Conservation (phyloP, 768 basidiomycete genomes). For the Cubamyces lactineus region DNA sequence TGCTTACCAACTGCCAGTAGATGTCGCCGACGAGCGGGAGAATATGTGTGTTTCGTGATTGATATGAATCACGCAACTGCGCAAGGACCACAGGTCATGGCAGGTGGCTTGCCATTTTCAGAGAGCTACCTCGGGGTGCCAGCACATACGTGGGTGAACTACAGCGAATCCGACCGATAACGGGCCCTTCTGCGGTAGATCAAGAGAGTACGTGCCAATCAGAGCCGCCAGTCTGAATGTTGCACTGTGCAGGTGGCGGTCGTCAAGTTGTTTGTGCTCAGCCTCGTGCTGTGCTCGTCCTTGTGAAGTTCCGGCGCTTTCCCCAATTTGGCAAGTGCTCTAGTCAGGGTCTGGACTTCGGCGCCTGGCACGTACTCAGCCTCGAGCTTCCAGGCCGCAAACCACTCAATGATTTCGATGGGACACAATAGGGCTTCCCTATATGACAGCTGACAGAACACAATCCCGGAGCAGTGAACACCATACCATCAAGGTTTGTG, state of each 20-base stretch:
- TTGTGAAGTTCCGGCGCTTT: conserved; percentile 5
- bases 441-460: too few species aligned
- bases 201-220: background rate
- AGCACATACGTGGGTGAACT: background rate
- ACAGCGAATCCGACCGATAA: background rate
- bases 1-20: background rate
- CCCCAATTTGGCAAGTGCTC: background rate
- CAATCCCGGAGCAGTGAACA: too few species aligned
- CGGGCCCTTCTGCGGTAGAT: background rate
- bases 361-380: too few species aligned
- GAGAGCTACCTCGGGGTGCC: background rate
- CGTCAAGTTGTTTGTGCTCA: background rate
- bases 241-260: background rate
- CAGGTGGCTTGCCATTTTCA: conserved; percentile 4
- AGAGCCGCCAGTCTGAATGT: background rate
- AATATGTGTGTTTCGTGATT: background rate
- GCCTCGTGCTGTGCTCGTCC: conserved; percentile 13
- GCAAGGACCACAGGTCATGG: background rate
- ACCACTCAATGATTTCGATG: too few species aligned
- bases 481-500: too few species aligned
- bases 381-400: too few species aligned
- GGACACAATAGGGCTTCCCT: too few species aligned
- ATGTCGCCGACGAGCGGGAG: too few species aligned
- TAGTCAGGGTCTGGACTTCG: too few species aligned
- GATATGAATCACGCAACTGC: background rate